Base-by-base conservation (phyloP, 345 rosid genomes). In the Capsella bursapastoris region DNA sequence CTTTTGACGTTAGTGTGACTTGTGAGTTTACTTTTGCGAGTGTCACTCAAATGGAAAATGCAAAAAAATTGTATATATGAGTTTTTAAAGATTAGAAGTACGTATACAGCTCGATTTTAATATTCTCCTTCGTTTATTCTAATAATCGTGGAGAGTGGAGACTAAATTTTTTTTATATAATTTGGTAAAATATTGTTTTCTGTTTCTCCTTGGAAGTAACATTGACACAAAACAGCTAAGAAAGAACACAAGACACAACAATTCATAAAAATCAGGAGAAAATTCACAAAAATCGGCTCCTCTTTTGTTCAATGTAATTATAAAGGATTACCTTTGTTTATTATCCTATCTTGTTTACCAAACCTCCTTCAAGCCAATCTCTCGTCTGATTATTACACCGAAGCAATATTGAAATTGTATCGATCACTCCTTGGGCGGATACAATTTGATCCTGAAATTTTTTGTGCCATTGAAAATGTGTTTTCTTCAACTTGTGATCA, bases 371-470 rank as follows among this genome's bases (percentile, higher is more conserved):
- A 40, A 51, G 73, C 80, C 22, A 61, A 66, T 41, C 85, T 82
- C 66, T 37, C 81, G 12, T 1, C 55, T 62, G 72, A 79, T 32
- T 87, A 88, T 74, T 92, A 90, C 81, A 60, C 57, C 31, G 81
- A 71, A 56, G 53, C 92, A 11, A 22, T 22, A 22, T 22, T 22
- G 50, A 51, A 57, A 72, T 16, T 62, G 62, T 51, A 62, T 40
- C 62, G 52, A 51, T 70, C 66, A 48, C 18, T 53, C n/a, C 38
- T 10, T 29, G 18, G 25, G 53, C 22, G 53, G 32, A 7, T 49
- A 9, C 6, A 13, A 1, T 10, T 50, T 1, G 12, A 3, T 40
- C 10, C 13, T 61, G 25, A 28, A 15, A 4, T 2, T 8, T 38
- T 38, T 28, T 37, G 52, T 50, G 59, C 25, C 62, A 52, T 40